phyloP scores from a whole-genome alignment of 164 flowering plant genomes.

The Macadamia tetraphylla region DNA sequence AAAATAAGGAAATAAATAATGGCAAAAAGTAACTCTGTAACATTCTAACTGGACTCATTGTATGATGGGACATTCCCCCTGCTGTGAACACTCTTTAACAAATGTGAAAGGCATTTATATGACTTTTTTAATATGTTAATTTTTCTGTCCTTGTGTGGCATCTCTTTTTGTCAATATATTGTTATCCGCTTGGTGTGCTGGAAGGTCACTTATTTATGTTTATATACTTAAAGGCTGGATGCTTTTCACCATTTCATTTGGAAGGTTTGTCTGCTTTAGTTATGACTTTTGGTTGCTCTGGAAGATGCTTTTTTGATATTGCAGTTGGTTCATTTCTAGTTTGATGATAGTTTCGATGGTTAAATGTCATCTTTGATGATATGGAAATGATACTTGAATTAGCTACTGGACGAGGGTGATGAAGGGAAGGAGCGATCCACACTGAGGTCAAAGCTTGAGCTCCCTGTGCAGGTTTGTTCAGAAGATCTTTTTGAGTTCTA shows the following conservation, averaged over 20 bases:
- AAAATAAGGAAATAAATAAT: too few relatives aligned
- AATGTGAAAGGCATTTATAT: too few relatives aligned
- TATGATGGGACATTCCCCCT: too few relatives aligned
- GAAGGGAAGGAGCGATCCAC: conserved; percentile 67
- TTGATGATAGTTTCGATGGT: conserved; percentile 1
- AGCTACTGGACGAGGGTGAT: conserved; percentile 83
- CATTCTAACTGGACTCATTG: too few relatives aligned
- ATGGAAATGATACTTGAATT: conserved; percentile 10
- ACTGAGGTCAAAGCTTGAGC: conserved; percentile 78
- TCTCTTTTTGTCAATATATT: too few relatives aligned
- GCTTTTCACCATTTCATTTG: neutral
- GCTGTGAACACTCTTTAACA: too few relatives aligned
- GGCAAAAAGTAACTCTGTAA: too few relatives aligned
- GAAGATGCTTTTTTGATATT: neutral
- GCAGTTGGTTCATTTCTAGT: neutral
- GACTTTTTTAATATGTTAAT: too few relatives aligned
- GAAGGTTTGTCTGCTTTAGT: neutral
- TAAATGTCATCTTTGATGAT: neutral
- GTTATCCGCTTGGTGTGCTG: too few relatives aligned
- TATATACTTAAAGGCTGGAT: too few relatives aligned
- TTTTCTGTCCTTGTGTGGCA: too few relatives aligned
- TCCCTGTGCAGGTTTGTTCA: conserved; percentile 76
- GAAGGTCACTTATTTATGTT: too few relatives aligned
- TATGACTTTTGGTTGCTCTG: neutral
- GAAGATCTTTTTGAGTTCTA: neutral